phyloP scores from a whole-genome alignment of 345 rosid species.

The Lepidium aucheri region DNA sequence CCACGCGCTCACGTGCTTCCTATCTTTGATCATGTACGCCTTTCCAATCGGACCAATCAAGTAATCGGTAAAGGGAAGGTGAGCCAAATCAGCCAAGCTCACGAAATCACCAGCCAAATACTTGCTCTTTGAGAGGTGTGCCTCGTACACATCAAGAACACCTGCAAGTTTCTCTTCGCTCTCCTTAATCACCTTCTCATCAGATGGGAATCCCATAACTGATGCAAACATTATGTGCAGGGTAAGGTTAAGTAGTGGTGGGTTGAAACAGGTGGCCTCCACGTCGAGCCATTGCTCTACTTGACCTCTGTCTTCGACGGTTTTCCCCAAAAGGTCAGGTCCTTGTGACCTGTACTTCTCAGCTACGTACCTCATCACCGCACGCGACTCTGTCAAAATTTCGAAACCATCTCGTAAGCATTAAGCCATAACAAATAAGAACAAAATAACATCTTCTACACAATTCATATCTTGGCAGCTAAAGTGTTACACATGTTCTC shows the following conservation, averaged over 20 bases:
- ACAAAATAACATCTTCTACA: background rate
- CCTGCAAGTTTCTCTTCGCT: conserved; percentile 48
- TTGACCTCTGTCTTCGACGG: conserved; percentile 32
- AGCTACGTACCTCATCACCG: conserved; percentile 58
- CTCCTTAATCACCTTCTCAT: conserved; percentile 42
- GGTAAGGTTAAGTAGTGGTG: conserved; percentile 32
- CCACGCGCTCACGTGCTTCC: conserved; percentile 58
- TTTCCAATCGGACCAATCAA: conserved; percentile 47
- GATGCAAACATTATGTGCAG: conserved; percentile 40
- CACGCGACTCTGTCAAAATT: conserved; percentile 48
- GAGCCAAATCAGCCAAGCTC: conserved; percentile 62
- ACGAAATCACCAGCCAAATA: conserved; percentile 65
- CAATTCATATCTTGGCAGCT: background rate
- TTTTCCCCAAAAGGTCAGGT: conserved; percentile 30
- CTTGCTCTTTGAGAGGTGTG: conserved; percentile 49
- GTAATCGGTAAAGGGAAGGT: conserved; percentile 51
- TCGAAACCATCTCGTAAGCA: background rate
- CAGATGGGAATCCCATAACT: conserved; percentile 31
- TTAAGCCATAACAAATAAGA: background rate
- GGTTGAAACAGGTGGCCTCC: conserved; percentile 50
- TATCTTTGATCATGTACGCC: conserved; percentile 43
- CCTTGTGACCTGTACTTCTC: conserved; percentile 50
- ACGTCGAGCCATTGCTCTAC: conserved; percentile 73
- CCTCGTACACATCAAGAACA: conserved; percentile 55
- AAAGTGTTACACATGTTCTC: too few species aligned